Evolutionary conservation across 805 yeast genomes (phyloP).

Genomic region (Brettanomyces anomalus): DNA sequence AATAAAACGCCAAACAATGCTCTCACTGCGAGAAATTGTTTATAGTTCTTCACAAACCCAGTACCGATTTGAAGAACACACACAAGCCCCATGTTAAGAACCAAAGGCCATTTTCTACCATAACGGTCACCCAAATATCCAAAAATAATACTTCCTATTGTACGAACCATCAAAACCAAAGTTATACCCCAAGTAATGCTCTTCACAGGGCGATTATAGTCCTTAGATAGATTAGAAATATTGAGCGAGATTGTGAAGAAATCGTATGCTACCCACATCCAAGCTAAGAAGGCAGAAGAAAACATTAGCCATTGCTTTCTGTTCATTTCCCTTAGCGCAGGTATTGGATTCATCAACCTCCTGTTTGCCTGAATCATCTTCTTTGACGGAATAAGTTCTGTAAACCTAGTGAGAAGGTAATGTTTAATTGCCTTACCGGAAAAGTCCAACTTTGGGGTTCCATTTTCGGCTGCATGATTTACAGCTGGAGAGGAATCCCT

Average conservation of each 20-base stretch:
- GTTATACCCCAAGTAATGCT: conserved; percentile 61
- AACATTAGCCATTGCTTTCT: conserved; percentile 51
- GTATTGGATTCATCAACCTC: conserved; percentile 52
- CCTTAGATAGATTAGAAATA: conserved; percentile 36
- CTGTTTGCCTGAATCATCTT: conserved; percentile 28
- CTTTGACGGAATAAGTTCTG: conserved; percentile 40
- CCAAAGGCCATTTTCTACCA: conserved; percentile 55
- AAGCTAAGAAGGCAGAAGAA: conserved; percentile 42
- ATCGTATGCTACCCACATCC: conserved; percentile 64
- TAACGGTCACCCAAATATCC: conserved; percentile 51
- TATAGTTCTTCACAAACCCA: conserved; percentile 48
- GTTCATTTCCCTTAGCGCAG: conserved; percentile 39
- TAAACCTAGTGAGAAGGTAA: conserved; percentile 37
- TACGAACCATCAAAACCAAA: conserved; percentile 56
- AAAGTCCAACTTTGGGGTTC: conserved; percentile 20
- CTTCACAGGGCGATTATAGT: conserved; percentile 35
- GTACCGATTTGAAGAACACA: conserved; percentile 52
- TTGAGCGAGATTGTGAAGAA: conserved; percentile 50
- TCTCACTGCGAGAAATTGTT: conserved; percentile 52
- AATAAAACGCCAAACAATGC: conserved; percentile 53
- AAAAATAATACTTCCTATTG: conserved; percentile 56
- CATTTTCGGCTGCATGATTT: background rate
- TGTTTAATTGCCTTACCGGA: conserved; percentile 22
- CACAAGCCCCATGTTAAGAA: conserved; percentile 35
- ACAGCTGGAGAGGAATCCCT: too few species aligned